These are phyloP conservation scores for Sarocladium oryzae DNA, from an alignment of 2,329 filamentous ascomycete genomes.

Conservation along the genomic window DNA sequence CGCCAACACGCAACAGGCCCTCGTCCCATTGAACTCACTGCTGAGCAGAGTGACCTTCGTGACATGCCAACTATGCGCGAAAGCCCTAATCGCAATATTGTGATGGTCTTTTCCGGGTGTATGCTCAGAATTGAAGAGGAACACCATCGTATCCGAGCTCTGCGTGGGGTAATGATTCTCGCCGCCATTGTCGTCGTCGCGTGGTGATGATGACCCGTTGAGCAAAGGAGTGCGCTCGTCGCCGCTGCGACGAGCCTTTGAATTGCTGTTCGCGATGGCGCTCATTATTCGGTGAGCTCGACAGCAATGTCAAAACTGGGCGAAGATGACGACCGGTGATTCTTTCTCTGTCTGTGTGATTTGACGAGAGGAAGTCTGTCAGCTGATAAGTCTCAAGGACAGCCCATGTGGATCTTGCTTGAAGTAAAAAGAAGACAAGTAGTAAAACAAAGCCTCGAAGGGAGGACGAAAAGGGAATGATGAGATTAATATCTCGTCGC, in stretches of 20 bases:
- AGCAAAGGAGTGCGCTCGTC: conserved; percentile 38
- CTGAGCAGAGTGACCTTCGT: conserved; percentile 52
- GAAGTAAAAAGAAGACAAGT: not conserved
- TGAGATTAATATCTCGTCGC: too few relatives aligned
- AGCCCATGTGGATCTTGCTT: not conserved
- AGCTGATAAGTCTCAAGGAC: not conserved
- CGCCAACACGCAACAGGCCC: not conserved
- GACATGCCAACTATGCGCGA: conserved; percentile 47
- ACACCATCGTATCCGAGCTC: conserved; percentile 22
- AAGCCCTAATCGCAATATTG: conserved; percentile 37
- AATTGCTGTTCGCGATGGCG: conserved; percentile 21
- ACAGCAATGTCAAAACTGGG: not conserved
- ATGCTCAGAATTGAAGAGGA: conserved; percentile 43
- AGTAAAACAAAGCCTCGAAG: too few relatives aligned
- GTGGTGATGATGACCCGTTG: conserved; percentile 22
- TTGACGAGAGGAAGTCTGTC: not conserved
- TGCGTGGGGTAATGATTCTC: conserved; percentile 12
- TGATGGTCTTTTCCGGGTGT: conserved; percentile 47
- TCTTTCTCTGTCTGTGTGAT: not conserved
- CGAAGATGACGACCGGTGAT: not conserved
- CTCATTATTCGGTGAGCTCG: conserved; percentile 21
- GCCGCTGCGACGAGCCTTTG: conserved; percentile 17
- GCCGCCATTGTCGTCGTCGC: not conserved
- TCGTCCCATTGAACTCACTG: conserved; percentile 35
- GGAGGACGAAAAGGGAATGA: too few relatives aligned